phyloP scores from a whole-genome alignment of 768 basidiomycete genomes.

The Calvatia gigantea region DNA sequence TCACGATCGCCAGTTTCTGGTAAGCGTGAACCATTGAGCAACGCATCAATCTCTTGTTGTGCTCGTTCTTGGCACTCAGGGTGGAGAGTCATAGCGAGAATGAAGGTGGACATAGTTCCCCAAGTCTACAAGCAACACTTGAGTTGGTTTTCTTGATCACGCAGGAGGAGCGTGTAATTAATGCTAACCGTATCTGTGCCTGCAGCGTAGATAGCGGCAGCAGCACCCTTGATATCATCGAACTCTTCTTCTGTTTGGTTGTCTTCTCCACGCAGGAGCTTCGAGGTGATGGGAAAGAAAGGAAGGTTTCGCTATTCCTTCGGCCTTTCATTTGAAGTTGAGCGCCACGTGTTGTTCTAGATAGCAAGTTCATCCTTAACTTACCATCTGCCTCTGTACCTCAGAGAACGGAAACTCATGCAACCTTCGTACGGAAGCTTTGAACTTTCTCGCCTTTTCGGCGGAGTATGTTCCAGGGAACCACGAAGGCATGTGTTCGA shows the following conservation, averaged over 20 bases:
- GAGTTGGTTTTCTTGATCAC: not conserved
- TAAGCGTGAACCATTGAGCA: slow-evolving; percentile 51
- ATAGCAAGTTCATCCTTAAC: not conserved
- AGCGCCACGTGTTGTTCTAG: not conserved
- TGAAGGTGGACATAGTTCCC: slow-evolving; percentile 52
- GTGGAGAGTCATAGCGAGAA: slow-evolving; percentile 63
- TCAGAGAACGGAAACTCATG: slow-evolving; percentile 18
- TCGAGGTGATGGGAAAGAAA: not conserved
- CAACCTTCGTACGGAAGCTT: slow-evolving; percentile 3
- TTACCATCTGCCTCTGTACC: slow-evolving; percentile 15
- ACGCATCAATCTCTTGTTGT: slow-evolving; percentile 61
- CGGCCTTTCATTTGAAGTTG: not conserved
- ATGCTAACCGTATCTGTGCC: slow-evolving; percentile 58
- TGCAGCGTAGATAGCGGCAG: slow-evolving; percentile 72
- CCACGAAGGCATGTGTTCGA: slow-evolving; percentile 21
- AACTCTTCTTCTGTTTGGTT: too few species aligned
- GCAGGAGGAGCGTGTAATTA: not conserved
- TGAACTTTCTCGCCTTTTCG: slow-evolving; percentile 12
- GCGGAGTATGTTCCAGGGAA: slow-evolving; percentile 20
- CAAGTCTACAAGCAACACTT: slow-evolving; percentile 39
- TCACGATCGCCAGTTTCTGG: slow-evolving; percentile 56
- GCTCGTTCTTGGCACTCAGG: slow-evolving; percentile 55
- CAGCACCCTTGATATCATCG: slow-evolving; percentile 56
- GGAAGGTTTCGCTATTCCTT: not conserved
- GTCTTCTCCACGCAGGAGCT: not conserved